Conservation (phyloP, 176 grass and related monocot species). For the barley (Hordeum vulgare) region DNA sequence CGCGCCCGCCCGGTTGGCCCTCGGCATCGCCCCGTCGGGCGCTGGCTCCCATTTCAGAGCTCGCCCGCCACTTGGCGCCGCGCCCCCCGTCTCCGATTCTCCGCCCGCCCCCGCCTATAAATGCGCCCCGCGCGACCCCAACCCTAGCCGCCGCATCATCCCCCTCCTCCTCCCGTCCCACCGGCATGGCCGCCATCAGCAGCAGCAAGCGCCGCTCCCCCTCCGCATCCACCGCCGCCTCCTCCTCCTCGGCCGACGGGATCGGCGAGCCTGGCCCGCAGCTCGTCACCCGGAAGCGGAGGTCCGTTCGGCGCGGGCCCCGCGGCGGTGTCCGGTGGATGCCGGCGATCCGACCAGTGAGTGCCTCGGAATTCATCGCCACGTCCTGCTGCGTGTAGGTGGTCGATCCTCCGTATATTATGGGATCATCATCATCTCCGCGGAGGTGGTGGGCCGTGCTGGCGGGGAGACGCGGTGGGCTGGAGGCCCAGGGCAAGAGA, state of each 20-base stretch:
- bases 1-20: conserved; percentile 36
- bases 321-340: conserved; percentile 16
- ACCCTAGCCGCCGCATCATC: conserved; percentile 38
- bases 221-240: conserved; percentile 17
- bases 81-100: conserved; percentile 36
- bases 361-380: conserved; percentile 55
- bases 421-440: neutral
- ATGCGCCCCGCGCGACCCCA: conserved; percentile 28
- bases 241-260: conserved; percentile 4
- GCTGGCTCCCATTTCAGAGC: conserved; percentile 33
- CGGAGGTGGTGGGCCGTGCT: conserved; percentile 37
- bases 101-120: conserved; percentile 36
- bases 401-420: neutral
- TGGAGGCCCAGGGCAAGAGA: conserved; percentile 30
- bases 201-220: conserved; percentile 32
- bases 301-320: conserved; percentile 22
- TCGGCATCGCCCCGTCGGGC: conserved; percentile 23
- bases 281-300: conserved; percentile 32
- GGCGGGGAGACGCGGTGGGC: conserved; percentile 27
- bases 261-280: neutral
- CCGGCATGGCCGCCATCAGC: conserved; percentile 34
- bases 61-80: conserved; percentile 40
- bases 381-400: neutral
- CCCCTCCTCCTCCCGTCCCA: neutral
- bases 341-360: conserved; percentile 33